A percentile compares a stretch with the other conserved stretches of the same genome.
phyloP scores from a whole-genome alignment of 208 protist genomes.

The Trypanosoma brucei region DNA sequence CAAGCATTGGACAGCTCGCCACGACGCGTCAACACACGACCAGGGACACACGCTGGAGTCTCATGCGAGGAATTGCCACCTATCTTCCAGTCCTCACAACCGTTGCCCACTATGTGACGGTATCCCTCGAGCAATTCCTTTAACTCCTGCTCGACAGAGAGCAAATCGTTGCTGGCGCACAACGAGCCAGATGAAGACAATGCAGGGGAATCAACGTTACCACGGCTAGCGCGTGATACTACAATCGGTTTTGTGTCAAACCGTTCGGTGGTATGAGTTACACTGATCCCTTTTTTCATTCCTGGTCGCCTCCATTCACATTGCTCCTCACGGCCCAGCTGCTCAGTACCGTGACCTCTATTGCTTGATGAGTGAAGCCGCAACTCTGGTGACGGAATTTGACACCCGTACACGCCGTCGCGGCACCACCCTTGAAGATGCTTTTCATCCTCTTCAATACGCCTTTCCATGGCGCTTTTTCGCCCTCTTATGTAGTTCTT shows the following conservation, averaged over 20 bases:
- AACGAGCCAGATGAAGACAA: background rate
- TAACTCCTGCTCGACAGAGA: constrained; percentile 15
- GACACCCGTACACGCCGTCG: too few relatives aligned
- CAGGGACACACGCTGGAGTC: background rate
- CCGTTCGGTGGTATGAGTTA: background rate
- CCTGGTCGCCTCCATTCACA: too few relatives aligned
- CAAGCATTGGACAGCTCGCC: background rate
- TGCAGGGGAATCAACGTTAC: background rate
- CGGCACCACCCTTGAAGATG: too few relatives aligned
- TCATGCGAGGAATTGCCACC: background rate
- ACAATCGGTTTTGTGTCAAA: constrained; percentile 6
- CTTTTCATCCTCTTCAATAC: too few relatives aligned
- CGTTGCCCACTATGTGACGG: constrained; percentile 1
- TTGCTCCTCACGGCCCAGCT: too few relatives aligned
- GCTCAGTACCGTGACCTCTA: too few relatives aligned
- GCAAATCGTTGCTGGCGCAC: constrained; percentile 13
- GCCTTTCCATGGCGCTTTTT: too few relatives aligned
- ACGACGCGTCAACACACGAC: background rate
- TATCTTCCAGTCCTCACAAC: background rate
- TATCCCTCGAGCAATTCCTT: constrained; percentile 21
- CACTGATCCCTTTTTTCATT: background rate
- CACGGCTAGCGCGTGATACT: background rate
- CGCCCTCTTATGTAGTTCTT: too few relatives aligned
- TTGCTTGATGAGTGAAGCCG: too few relatives aligned
- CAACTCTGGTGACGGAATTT: too few relatives aligned